These are phyloP conservation scores for Dothiorella sarmentorum DNA, from an alignment of 2,329 filamentous ascomycete species.

Conservation along the genomic window DNA sequence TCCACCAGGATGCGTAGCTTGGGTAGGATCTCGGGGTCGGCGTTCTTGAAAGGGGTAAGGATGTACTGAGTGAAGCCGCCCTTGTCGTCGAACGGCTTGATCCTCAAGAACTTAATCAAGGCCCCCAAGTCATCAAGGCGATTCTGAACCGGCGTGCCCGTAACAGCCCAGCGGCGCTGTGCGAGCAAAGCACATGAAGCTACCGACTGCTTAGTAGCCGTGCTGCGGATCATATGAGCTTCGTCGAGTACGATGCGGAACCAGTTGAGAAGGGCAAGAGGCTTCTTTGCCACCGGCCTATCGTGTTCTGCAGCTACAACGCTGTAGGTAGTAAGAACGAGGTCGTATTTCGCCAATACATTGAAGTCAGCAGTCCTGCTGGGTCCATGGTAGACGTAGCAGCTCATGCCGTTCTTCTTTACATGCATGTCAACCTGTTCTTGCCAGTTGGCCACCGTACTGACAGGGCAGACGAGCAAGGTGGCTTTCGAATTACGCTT, in stretches of 20 bases:
- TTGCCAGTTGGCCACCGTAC: constrained; percentile 91
- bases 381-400: constrained; percentile 83
- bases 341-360: constrained; percentile 69
- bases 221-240: constrained; percentile 89
- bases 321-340: constrained; percentile 91
- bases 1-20: constrained; percentile 87
- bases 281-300: constrained; percentile 55
- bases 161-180: constrained; percentile 90
- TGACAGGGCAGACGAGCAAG: constrained; percentile 82
- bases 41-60: constrained; percentile 79
- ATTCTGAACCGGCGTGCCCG: constrained; percentile 93
- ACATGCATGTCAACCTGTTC: constrained; percentile 85
- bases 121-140: constrained; percentile 85
- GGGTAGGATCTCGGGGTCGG: constrained; percentile 76
- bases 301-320: constrained; percentile 77
- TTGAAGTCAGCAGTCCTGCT: constrained; percentile 65
- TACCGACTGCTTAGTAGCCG: constrained; percentile 75
- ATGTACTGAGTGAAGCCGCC: constrained; percentile 75
- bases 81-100: constrained; percentile 80
- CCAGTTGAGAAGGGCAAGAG: constrained; percentile 78
- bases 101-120: constrained; percentile 76
- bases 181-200: constrained; percentile 77
- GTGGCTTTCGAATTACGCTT: constrained; percentile 70
- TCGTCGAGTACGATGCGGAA: constrained; percentile 93
- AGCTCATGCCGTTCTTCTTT: constrained; percentile 59